Evolutionary conservation across 1,284 basidiomycete species (phyloP).

Genomic region (Ganoderma lingzhi): DNA sequence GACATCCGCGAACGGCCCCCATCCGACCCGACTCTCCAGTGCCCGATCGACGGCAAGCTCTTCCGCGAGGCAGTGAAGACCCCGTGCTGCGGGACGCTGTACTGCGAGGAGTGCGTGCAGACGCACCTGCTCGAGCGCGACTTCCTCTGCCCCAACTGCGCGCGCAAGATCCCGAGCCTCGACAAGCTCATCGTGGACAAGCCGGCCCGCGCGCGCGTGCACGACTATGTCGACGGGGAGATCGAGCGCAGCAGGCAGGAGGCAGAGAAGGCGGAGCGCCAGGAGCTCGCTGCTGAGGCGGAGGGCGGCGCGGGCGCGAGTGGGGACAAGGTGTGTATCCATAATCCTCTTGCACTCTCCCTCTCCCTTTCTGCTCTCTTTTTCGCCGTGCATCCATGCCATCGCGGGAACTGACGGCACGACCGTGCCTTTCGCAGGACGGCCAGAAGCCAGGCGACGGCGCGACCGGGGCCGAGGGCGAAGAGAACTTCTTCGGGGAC

Average conservation of each 20-base stretch:
- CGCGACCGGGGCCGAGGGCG: constrained; percentile 33
- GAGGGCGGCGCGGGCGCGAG: constrained; percentile 18
- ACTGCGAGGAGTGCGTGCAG: constrained; percentile 96
- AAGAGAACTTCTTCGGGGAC: constrained; percentile 66
- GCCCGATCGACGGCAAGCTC: constrained; percentile 90
- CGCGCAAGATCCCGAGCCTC: constrained; percentile 84
- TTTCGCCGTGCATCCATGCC: too few relatives aligned
- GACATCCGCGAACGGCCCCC: constrained; percentile 90
- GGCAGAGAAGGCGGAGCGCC: constrained; percentile 32
- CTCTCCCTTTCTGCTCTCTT: background rate
- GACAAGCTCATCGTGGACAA: constrained; percentile 87
- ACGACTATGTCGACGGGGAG: constrained; percentile 84
- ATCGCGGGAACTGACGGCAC: background rate
- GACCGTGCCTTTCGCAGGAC: background rate
- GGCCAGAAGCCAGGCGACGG: constrained; percentile 17
- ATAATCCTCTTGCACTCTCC: background rate
- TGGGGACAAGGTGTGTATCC: constrained; percentile 28
- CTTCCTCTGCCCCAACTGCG: constrained; percentile 91
- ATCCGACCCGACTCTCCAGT: constrained; percentile 79
- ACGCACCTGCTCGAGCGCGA: constrained; percentile 91
- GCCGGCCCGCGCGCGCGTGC: constrained; percentile 77
- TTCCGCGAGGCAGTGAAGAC: constrained; percentile 79
- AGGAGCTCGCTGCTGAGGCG: constrained; percentile 19
- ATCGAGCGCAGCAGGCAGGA: constrained; percentile 86
- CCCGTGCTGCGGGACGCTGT: constrained; percentile 90